phyloP scores from a whole-genome alignment of 345 rosid species.

The Pistacia integerrima region DNA sequence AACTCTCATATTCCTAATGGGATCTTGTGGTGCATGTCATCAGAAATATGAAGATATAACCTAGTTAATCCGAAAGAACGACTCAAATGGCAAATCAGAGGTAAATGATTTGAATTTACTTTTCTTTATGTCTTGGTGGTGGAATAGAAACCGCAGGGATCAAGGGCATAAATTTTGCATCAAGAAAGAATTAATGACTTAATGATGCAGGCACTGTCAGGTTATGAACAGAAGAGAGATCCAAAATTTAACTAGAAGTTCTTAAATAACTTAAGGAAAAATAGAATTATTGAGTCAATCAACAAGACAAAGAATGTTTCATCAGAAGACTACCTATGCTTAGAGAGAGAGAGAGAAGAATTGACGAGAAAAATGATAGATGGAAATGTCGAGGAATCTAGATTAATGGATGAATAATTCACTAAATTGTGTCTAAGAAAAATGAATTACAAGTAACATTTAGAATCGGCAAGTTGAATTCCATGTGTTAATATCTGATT shows the following conservation, averaged over 20 bases:
- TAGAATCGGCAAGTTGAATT: no score
- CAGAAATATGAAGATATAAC: not conserved
- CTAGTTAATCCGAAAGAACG: not conserved
- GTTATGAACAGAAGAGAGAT: not conserved
- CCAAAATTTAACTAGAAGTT: not conserved
- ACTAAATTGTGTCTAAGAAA: no score
- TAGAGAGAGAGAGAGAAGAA: no score
- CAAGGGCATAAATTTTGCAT: not conserved
- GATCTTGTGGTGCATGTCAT: not conserved
- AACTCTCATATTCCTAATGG: not conserved
- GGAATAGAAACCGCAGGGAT: not conserved
- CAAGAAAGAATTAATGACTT: not conserved
- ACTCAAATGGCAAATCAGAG: not conserved
- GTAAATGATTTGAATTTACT: not conserved
- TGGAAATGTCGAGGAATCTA: no score
- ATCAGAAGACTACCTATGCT: not conserved
- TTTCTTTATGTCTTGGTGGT: not conserved
- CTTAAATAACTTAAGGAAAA: not conserved
- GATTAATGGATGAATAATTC: no score
- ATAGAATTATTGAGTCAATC: not conserved
- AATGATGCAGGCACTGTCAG: not conserved
- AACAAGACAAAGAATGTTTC: not conserved
- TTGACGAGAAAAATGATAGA: no score
- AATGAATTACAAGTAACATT: no score
- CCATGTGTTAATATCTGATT: no score